Percentiles rank a stretch among this genome's conserved stretches.
Evolutionary conservation across 345 rosid species (phyloP).

Genomic region (Gossypium rotundifolium): DNA sequence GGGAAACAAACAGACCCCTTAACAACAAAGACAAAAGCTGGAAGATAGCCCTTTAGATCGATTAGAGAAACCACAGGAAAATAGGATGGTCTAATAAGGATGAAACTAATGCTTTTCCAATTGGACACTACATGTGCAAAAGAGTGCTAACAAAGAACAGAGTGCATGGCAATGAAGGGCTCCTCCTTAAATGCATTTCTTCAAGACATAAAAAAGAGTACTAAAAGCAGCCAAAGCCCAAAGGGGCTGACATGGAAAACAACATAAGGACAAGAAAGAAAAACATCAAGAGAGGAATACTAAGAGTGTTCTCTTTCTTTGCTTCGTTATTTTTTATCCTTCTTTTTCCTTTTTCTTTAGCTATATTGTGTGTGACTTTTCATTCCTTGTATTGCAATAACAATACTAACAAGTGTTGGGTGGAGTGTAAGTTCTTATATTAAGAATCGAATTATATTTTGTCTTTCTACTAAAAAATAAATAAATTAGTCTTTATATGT

Average conservation of each 20-base stretch:
- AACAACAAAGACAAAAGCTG: not conserved
- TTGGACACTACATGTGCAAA: not conserved
- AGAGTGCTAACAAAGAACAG: not conserved
- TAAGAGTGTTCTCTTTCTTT: not conserved
- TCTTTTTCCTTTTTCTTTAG: not conserved
- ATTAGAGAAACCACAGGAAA: not conserved
- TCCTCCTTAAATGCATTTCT: not conserved
- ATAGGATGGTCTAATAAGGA: not conserved
- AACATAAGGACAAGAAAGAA: not conserved
- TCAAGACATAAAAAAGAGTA: constrained; percentile 9
- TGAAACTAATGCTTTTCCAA: not conserved
- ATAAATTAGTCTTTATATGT: too few relatives aligned
- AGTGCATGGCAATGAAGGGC: not conserved
- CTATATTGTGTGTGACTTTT: too few relatives aligned
- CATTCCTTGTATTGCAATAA: too few relatives aligned
- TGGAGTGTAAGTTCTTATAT: too few relatives aligned
- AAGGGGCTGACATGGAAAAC: constrained; percentile 24
- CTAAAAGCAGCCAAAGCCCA: constrained; percentile 9
- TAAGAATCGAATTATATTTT: too few relatives aligned
- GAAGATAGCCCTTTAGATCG: not conserved
- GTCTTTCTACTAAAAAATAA: accelerated
- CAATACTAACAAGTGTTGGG: too few relatives aligned
- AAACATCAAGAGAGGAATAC: not conserved
- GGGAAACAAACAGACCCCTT: constrained; percentile 36
- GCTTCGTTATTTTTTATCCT: not conserved